Percentiles rank a stretch among this genome's conserved stretches.
Evolutionary conservation across 2,329 filamentous ascomycete genomes (phyloP).

Genomic region (Magnaporthiopsis incrustans): DNA sequence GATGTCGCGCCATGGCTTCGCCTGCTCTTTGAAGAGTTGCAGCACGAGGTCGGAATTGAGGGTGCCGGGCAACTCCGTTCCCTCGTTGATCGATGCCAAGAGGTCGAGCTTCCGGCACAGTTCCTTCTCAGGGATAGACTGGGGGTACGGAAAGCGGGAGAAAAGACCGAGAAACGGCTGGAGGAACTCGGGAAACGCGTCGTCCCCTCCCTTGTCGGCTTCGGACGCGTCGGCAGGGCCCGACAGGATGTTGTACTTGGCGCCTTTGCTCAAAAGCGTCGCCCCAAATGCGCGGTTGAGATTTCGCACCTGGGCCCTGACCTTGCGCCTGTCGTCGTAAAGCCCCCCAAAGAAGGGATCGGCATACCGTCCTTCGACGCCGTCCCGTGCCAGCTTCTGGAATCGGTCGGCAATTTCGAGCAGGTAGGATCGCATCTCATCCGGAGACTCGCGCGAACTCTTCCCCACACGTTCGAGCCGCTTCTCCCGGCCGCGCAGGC

Average conservation of each 20-base stretch:
- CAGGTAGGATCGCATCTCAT: constrained; percentile 41
- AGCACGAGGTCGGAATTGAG: constrained; percentile 26
- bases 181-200: constrained; percentile 20
- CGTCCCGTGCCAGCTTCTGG: constrained; percentile 33
- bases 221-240: constrained; percentile 18
- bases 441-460: constrained; percentile 29
- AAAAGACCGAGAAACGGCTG: constrained; percentile 21
- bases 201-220: not conserved
- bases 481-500: constrained; percentile 25
- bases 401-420: constrained; percentile 36
- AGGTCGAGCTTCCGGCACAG: constrained; percentile 18
- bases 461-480: constrained; percentile 28
- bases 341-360: constrained; percentile 37
- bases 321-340: constrained; percentile 3
- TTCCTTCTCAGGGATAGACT: not conserved
- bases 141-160: constrained; percentile 16
- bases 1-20: constrained; percentile 20
- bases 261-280: constrained; percentile 4
- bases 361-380: constrained; percentile 43
- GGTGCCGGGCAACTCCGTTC: constrained; percentile 26
- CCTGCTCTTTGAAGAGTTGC: constrained; percentile 25
- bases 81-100: constrained; percentile 19
- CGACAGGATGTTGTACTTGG: constrained; percentile 31
- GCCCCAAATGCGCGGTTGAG: constrained; percentile 2
- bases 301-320: constrained; percentile 4